Evolutionary conservation across 768 basidiomycete species (phyloP).

Genomic region (Gymnopilus junonius): DNA sequence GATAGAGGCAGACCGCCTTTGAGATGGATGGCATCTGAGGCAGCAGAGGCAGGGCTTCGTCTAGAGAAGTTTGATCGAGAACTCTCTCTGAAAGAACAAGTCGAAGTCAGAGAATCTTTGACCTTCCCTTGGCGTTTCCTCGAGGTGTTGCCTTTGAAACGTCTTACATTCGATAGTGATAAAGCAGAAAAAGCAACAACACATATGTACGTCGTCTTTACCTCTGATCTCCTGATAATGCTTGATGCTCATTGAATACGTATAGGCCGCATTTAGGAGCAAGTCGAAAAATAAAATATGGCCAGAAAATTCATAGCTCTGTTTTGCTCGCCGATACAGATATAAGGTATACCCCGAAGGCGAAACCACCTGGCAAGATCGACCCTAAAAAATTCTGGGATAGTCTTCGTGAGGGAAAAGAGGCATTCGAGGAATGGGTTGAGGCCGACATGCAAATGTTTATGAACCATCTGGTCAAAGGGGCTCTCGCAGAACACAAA

Average conservation of each 20-base stretch:
- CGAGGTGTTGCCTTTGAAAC: background rate
- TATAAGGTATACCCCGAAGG: background rate
- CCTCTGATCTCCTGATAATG: too few relatives aligned
- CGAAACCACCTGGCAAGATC: background rate
- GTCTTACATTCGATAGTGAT: background rate
- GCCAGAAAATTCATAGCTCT: constrained; percentile 7
- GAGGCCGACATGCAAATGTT: background rate
- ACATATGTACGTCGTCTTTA: background rate
- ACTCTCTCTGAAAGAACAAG: background rate
- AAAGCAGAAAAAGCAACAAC: background rate
- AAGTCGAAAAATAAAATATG: background rate
- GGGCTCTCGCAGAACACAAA: background rate
- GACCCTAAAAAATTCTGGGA: background rate
- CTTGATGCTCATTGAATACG: too few relatives aligned
- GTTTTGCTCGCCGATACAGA: background rate
- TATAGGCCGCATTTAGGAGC: background rate
- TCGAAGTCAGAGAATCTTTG: constrained; percentile 22
- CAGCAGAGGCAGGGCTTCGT: constrained; percentile 18
- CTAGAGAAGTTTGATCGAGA: constrained; percentile 10
- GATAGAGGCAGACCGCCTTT: background rate
- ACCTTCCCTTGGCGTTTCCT: background rate
- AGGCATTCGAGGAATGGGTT: background rate
- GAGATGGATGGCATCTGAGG: constrained; percentile 30
- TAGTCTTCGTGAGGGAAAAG: background rate
- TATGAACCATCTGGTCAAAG: background rate